Evolutionary conservation across 768 basidiomycete species (phyloP).

Genomic region (Megacollybia marginata): DNA sequence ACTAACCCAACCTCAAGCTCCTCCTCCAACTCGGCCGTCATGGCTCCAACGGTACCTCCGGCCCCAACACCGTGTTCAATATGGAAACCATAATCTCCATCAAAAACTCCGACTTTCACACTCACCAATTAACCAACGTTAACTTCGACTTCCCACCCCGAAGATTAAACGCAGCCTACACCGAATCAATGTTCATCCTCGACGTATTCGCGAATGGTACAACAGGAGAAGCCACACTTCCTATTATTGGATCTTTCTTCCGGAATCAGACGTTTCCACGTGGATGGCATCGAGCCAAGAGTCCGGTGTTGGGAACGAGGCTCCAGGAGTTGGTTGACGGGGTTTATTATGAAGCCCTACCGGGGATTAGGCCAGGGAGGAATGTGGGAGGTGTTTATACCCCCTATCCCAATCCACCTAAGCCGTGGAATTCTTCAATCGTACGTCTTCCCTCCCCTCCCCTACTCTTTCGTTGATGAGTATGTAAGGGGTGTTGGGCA

Average conservation of each 20-base stretch:
- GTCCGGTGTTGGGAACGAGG: background rate
- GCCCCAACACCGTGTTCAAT: slow-evolving; percentile 7
- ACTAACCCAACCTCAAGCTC: background rate
- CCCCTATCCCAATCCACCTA: slow-evolving; percentile 3
- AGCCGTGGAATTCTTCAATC: slow-evolving; percentile 1
- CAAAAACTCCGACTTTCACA: background rate
- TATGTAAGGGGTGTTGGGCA: slow-evolving; percentile 3
- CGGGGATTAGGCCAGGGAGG: slow-evolving; percentile 1
- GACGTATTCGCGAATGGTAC: slow-evolving; percentile 11
- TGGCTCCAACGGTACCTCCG: slow-evolving; percentile 7
- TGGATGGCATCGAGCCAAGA: slow-evolving; percentile 5
- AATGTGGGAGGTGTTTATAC: slow-evolving; percentile 6
- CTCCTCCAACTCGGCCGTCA: slow-evolving; percentile 7
- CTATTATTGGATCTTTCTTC: slow-evolving; percentile 6
- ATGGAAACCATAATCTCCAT: slow-evolving; percentile 3
- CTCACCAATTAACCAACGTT: slow-evolving; percentile 5
- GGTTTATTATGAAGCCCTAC: background rate
- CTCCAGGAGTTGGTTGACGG: background rate
- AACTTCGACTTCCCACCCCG: slow-evolving; percentile 7
- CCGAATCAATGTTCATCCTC: background rate
- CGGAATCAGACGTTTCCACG: slow-evolving; percentile 7
- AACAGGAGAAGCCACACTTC: slow-evolving; percentile 5
- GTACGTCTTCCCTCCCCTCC: slow-evolving; percentile 1
- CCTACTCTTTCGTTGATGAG: background rate
- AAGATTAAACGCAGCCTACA: slow-evolving; percentile 5